Evolutionary conservation across 805 yeast species (phyloP).

Genomic region (Candida chilensis): DNA sequence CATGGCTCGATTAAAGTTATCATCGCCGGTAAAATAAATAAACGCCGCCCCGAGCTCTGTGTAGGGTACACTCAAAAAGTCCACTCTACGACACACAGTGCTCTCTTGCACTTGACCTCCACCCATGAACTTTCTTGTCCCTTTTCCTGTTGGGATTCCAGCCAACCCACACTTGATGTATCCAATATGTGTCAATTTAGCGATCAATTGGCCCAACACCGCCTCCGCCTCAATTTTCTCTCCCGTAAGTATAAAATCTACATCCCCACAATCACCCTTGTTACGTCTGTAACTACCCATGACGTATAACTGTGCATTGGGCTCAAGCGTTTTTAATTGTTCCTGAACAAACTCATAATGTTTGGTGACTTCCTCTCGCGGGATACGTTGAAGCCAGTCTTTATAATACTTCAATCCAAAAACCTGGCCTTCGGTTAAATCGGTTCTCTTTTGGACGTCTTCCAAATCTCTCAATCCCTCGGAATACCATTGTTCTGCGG

Average conservation of each 20-base stretch:
- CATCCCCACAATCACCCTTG: slow-evolving; percentile 35
- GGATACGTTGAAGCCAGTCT: slow-evolving; percentile 36
- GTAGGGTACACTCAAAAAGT: slow-evolving; percentile 38
- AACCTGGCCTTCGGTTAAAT: slow-evolving; percentile 14
- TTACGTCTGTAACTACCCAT: slow-evolving; percentile 50
- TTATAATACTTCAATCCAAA: slow-evolving; percentile 33
- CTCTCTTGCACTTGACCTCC: slow-evolving; percentile 13
- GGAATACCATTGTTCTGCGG: slow-evolving; percentile 28
- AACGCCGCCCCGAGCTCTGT: slow-evolving; percentile 33
- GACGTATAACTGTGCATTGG: slow-evolving; percentile 20
- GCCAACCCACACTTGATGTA: slow-evolving; percentile 13
- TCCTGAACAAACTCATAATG: slow-evolving; percentile 24
- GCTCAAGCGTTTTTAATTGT: slow-evolving; percentile 16
- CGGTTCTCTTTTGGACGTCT: slow-evolving; percentile 18
- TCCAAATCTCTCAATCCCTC: slow-evolving; percentile 26
- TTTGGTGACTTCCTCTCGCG: slow-evolving; percentile 30
- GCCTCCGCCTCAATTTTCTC: slow-evolving; percentile 13
- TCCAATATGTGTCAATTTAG: slow-evolving; percentile 11
- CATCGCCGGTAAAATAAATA: slow-evolving; percentile 48
- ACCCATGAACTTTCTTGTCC: slow-evolving; percentile 17
- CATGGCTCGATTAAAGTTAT: slow-evolving; percentile 36
- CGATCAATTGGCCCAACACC: slow-evolving; percentile 9
- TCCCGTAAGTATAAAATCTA: slow-evolving; percentile 39
- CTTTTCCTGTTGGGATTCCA: slow-evolving; percentile 6
- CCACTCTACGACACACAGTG: slow-evolving; percentile 41